Percentiles rank a stretch among this genome's conserved stretches.
Evolutionary conservation across 768 basidiomycete genomes (phyloP).

Genomic region (Phanerodontia chrysosporium): DNA sequence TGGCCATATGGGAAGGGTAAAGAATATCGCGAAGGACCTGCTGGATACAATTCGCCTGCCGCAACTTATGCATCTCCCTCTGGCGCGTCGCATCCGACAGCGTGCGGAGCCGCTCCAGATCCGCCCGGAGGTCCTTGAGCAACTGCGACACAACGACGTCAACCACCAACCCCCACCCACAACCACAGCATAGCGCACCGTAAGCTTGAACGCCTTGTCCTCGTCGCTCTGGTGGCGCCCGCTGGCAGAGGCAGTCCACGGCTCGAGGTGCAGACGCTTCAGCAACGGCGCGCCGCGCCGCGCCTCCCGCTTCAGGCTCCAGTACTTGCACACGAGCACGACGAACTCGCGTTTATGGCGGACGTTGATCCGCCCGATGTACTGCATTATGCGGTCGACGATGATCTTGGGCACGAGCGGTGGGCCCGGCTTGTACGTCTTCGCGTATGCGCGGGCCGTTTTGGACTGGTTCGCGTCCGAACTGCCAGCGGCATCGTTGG

Average conservation of each 20-base stretch:
- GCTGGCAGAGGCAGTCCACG: conserved; percentile 84
- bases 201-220: conserved; percentile 77
- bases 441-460: conserved; percentile 85
- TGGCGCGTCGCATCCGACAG: conserved; percentile 66
- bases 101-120: conserved; percentile 69
- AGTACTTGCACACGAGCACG: conserved; percentile 79
- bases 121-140: conserved; percentile 62
- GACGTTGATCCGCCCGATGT: conserved; percentile 64
- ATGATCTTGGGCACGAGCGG: conserved; percentile 88
- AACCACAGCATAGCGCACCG: conserved; percentile 39
- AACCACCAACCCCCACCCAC: not conserved
- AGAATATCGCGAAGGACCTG: conserved; percentile 58
- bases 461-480: conserved; percentile 53
- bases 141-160: conserved; percentile 39
- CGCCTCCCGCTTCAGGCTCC: conserved; percentile 95
- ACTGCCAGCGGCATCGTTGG: conserved; percentile 27
- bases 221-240: conserved; percentile 69
- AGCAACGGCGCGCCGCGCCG: conserved; percentile 89
- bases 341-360: conserved; percentile 78
- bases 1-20: conserved; percentile 57
- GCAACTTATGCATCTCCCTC: conserved; percentile 79
- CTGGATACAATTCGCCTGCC: conserved; percentile 62
- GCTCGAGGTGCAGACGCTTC: conserved; percentile 91
- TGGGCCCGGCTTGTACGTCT: conserved; percentile 88
- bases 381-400: conserved; percentile 71